These are phyloP conservation scores for Puccinia hordei DNA, from an alignment of 1,284 basidiomycete genomes.

Conservation along the genomic window DNA sequence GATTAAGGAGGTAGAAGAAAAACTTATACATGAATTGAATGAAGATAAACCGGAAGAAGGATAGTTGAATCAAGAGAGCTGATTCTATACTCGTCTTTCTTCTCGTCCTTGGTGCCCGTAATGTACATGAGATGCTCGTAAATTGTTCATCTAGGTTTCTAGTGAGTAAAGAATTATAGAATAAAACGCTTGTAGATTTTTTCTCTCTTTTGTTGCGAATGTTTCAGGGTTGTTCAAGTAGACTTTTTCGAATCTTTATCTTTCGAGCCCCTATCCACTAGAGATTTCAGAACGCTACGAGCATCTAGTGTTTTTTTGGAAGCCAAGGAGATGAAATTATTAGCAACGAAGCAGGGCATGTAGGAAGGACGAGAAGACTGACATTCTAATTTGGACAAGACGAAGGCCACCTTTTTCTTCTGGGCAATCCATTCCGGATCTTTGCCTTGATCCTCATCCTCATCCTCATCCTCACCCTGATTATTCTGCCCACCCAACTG, in stretches of 20 bases:
- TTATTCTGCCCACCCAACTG: background rate
- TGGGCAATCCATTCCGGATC: constrained; percentile 36
- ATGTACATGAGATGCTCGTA: background rate
- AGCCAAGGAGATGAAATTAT: background rate
- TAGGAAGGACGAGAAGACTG: background rate
- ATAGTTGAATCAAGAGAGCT: background rate
- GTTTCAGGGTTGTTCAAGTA: background rate
- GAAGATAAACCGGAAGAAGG: background rate
- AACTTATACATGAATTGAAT: background rate
- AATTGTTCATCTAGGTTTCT: background rate
- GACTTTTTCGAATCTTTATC: constrained; percentile 27
- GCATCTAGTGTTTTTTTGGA: constrained; percentile 8
- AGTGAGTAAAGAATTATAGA: too few relatives aligned
- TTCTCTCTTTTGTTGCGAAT: too few relatives aligned
- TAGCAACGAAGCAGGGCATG: background rate
- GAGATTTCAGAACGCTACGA: constrained; percentile 43
- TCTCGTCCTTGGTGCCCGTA: background rate
- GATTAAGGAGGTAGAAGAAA: background rate
- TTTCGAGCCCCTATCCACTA: constrained; percentile 39
- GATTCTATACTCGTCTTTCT: background rate
- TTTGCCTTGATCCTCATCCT: constrained; percentile 24
- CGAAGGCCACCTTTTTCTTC: constrained; percentile 46
- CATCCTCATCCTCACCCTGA: background rate
- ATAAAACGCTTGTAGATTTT: background rate
- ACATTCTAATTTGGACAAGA: constrained; percentile 49